Base-by-base conservation (phyloP, 2,329 filamentous ascomycete species). In the Lachnellula arida region DNA sequence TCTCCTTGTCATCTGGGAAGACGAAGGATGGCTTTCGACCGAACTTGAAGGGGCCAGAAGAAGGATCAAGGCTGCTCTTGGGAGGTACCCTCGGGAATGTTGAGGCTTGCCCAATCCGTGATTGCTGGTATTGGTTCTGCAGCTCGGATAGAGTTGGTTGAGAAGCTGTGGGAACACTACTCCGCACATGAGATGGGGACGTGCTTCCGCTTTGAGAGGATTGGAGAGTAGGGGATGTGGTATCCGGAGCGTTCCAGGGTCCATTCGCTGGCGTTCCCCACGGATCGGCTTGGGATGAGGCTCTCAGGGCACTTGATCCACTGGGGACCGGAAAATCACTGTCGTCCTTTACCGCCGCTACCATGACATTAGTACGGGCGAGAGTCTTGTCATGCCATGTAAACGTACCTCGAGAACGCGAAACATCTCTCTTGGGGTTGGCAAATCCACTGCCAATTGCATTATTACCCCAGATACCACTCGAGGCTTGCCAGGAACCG, bases 301-400 rank as follows among this genome's bases (percentile, higher is more conserved):
- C 78, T 57, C 88, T 78, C 40, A 91, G 76, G 56, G 86, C 87
- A 58, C 84, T 80, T 5, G 87, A 89, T 49, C 87, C 88, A 3
- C 83, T 85, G 66, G 86, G 82, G 53, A 75, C 79, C 40, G 71
- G 64, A 32, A 74, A 74, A 23, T 69, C 61, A 46, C 22, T 19
- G 34, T 76, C 74, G 37, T 73, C 73, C 19, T 70, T 70, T 56
- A 71, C 72, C 72, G 60, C 54, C 58, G 52, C 43, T 37, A 32
- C 28, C 15, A 50, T 22, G 22, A 42, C 40, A 59, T 68, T 55
- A 70, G 66, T 62, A 59, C 57, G 50, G 49, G 55, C 47, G 35
- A 42, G 42, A 56, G 47, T 14, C 37, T 57, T 48, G 34, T 40
- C 52, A 25, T 39, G 40, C 54, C 44, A 39, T 54, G 44, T 42